Base-by-base conservation (phyloP, 1,139 yeast species). In the Sugiyamaella pinicola region DNA sequence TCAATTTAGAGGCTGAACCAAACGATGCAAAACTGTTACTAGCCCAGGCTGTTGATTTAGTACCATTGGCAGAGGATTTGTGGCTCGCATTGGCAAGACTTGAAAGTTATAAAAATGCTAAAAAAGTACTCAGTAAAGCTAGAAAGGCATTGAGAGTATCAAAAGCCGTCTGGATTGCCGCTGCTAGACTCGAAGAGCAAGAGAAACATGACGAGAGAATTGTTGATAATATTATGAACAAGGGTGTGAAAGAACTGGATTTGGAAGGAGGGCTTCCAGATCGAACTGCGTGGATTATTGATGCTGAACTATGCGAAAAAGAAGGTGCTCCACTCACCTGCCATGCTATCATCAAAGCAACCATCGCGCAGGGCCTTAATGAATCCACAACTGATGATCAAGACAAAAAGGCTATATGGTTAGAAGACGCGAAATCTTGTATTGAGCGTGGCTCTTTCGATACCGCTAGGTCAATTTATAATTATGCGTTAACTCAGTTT, bases 131-230 rank as follows among this genome's bases (percentile, higher is more conserved):
- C 34, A 82, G 83, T 58, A 70, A 66, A 34, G 95, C 96, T 0
- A 49, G 69, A 55, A 81, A 80, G 56, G 68, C 69, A 0, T 66
- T 85, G 18, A 75, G 79, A 4, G 71, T 75, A 3, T 77, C 82
- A n/a, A 70, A 76, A 44, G 75, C 76, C 24, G 76, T 89, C 1
- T 88, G 96, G 95, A 70, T 88, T 1, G 75, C 84, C 0, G 91
- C 90, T 1, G 78, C 83, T 1, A 79, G 83, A 55, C 66, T 89
- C 13, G 96, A 89, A 67, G 96, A 88, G 63, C 74, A 78, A 49
- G 65, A 67, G 0, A 69, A 75, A 1, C 72, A 68, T 6, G 70
- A 73, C 21, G 77, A 77, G 52, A 61, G 78, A 1, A 78, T 77
- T 55, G 71, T 83, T 21, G 66, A 62, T 6, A 74, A 71, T 53